Evolutionary conservation across 768 basidiomycete species (phyloP).

Genomic region (Pleurotus platypus): DNA sequence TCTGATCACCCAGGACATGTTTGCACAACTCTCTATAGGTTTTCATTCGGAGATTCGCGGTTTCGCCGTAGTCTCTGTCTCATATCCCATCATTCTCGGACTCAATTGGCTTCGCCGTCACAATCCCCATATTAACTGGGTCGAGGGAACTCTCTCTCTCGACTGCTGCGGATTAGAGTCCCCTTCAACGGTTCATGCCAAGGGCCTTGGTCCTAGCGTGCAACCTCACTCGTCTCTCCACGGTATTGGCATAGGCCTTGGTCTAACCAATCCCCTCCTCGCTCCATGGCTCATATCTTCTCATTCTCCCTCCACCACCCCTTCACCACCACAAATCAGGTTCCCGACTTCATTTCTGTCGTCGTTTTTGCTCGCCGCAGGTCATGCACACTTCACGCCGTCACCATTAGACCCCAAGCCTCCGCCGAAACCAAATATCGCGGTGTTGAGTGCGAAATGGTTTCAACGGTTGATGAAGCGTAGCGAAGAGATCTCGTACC

Average conservation of each 20-base stretch:
- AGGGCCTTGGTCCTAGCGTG: no score
- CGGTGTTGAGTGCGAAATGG: neutral
- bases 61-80: constrained; percentile 28
- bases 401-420: neutral
- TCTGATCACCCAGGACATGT: constrained; percentile 32
- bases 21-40: constrained; percentile 21
- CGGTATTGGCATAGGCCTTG: no score
- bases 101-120: constrained; percentile 32
- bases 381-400: neutral
- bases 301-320: no score
- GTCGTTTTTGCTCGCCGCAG: neutral
- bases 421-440: neutral
- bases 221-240: no score
- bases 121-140: no score
- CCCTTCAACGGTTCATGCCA: no score
- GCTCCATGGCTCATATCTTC: no score
- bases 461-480: neutral
- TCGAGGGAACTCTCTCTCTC: no score
- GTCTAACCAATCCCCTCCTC: no score
- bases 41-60: constrained; percentile 25
- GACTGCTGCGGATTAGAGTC: no score
- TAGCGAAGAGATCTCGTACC: constrained; percentile 4
- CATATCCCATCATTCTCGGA: constrained; percentile 31
- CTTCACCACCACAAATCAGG: no score
- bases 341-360: no score